Base-by-base conservation (phyloP, 202 grass and related monocot species). In the Schoenoplectus triqueter region DNA sequence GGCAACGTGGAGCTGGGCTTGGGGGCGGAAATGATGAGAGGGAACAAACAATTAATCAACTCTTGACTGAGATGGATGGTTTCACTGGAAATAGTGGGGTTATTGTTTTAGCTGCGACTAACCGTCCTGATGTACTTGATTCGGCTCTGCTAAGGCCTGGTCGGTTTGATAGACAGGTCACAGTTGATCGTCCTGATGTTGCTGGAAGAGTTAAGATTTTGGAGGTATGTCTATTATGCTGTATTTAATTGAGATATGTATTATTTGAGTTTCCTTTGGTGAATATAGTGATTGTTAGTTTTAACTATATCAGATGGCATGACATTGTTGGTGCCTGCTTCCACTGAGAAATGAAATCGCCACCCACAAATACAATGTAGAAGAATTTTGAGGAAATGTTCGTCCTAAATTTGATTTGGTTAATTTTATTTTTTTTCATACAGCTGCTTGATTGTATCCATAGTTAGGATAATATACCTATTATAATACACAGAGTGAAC, bases 41-140 rank as follows among this genome's bases (percentile, higher is more conserved):
- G 56, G 95, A 95, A 85, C 95, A 98, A 88, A 98, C 95, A 19
- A 98, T 95, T 69, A 98, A 98, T 85, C 95, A 93, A 89, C 87
- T 95, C 22, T 82, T 98, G 66, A 98, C 95, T 0, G 92, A 98
- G 89, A 98, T 95, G 95, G 95, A 98, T 19, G 95, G 92, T 0
- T 98, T 98, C 20, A 17, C 95, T 2, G 95, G 95, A 7, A 95
- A 98, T 56, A 98, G 91, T 2, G 95, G 95, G 41, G 95, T 98
- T 54, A 98, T 98, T 7, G 95, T 98, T 57, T 90, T 98, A 0
- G 92, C 95, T 0, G 95, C 95, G 0, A 93, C 95, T 9, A 98
- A 98, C 88, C 86, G 92, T 15, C 95, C 95, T 0, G 95, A 98
- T 66, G 95, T 98, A 6, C 86, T 98, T 0, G 95, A 98, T 62